Base-by-base conservation (phyloP, 176 grass and related monocot genomes). In the Saccharum officinarum region DNA sequence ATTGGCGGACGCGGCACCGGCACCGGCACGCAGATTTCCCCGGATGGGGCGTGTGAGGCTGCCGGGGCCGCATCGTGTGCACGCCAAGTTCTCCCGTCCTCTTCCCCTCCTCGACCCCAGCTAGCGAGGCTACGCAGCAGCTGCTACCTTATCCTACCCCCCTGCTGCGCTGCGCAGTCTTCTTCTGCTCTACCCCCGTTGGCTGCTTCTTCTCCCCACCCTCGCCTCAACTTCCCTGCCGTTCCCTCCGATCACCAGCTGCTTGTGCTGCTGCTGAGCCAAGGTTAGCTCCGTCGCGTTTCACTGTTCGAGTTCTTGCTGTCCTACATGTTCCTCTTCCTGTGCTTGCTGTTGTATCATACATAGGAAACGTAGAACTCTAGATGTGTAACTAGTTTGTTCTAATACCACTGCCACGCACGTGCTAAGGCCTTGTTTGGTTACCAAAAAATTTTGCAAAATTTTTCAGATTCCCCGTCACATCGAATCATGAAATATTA, bases 21-120 rank as follows among this genome's bases (percentile, higher is more conserved):
- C n/a, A n/a, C n/a, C 28, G 28, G 28, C 17, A 61, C 57, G 59
- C 69, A 15, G 78, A 88, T 88, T 78, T 72, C 57, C 79, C 47
- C 87, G 80, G 92, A 94, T 92, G 89, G 89, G 89, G 82, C 84
- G 75, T 87, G 84, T 87, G 92, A 87, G 92, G 89, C 89, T 89
- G 72, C 65, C 73, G 66, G 67, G 71, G 77, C 87, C 60, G 81
- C 88, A 66, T 82, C 73, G 81, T 90, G 76, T 65, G 33, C 88
- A 54, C 87, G 72, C 69, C 85, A 28, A 87, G 33, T 84, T 85
- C 80, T 73, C 81, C 22, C 38, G 66, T 62, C 60, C 26, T 44
- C 46, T 61, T 23, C 75, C 23, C 4, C 17, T 31, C 38, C 9
- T 42, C 76, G 7, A 5, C 49, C 20, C 67, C 33, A 69, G 45